phyloP scores from a whole-genome alignment of 176 grass and related monocot species.

The Oryza punctata region DNA sequence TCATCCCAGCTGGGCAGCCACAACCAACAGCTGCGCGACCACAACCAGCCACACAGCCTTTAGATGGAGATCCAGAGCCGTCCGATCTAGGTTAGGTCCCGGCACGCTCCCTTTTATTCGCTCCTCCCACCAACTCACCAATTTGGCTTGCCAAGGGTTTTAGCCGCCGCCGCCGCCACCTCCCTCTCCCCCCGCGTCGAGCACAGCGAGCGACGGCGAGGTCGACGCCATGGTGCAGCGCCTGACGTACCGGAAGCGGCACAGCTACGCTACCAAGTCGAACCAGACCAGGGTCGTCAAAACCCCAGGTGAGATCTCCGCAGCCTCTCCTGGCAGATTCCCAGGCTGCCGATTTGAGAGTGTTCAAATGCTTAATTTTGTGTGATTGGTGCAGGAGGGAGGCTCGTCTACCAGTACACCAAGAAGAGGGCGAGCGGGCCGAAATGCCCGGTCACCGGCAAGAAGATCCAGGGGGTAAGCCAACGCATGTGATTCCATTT shows the following conservation, averaged over 20 bases:
- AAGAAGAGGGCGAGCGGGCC: slow-evolving; percentile 88
- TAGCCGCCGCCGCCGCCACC: slow-evolving; percentile 34
- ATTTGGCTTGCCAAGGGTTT: slow-evolving; percentile 27
- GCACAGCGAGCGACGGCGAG: slow-evolving; percentile 26
- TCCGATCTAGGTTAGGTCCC: slow-evolving; percentile 51
- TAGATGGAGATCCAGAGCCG: background rate
- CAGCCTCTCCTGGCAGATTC: background rate
- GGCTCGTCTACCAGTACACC: slow-evolving; percentile 86
- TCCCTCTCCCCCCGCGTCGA: background rate
- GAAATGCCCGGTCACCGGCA: slow-evolving; percentile 86
- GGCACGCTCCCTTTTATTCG: slow-evolving; percentile 39
- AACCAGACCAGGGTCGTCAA: slow-evolving; percentile 95
- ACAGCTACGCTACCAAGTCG: slow-evolving; percentile 93
- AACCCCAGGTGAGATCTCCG: slow-evolving; percentile 62
- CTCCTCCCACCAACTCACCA: background rate
- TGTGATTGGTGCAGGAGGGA: slow-evolving; percentile 57
- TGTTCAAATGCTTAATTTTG: background rate
- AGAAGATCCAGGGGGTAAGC: slow-evolving; percentile 94
- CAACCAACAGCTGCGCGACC: too few species aligned
- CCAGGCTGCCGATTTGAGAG: background rate
- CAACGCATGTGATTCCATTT: background rate
- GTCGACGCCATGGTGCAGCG: slow-evolving; percentile 73
- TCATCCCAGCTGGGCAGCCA: too few species aligned
- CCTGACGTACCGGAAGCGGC: slow-evolving; percentile 80
- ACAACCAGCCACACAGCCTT: background rate